phyloP scores from a whole-genome alignment of 495 filamentous ascomycete species.

The Podospora comata region DNA sequence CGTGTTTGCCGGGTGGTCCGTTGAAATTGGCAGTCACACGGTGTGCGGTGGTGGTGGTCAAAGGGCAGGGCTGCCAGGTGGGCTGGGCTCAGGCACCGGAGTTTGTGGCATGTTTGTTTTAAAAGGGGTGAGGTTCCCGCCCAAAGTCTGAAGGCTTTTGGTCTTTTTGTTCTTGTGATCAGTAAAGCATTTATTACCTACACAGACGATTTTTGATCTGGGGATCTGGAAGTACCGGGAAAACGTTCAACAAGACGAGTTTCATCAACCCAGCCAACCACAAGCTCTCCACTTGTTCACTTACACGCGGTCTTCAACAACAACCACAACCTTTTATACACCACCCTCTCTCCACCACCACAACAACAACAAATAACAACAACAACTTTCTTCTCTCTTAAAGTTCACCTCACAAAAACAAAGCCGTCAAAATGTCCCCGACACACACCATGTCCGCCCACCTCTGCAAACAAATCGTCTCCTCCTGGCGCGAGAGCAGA shows the following conservation, averaged over 20 bases:
- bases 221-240: not conserved
- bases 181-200: not conserved
- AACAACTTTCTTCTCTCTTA: not conserved
- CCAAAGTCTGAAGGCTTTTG: not conserved
- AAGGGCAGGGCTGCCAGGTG: not conserved
- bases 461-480: constrained; percentile 50
- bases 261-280: not conserved
- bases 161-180: not conserved
- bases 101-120: not conserved
- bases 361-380: not conserved
- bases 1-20: constrained; percentile 1
- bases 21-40: not conserved
- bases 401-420: not conserved
- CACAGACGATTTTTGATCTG: not conserved
- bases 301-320: constrained; percentile 7
- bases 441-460: constrained; percentile 54
- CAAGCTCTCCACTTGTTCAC: not conserved
- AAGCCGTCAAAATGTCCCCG: constrained; percentile 41
- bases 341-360: no score
- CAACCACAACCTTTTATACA: not conserved
- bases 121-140: not conserved
- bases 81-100: not conserved
- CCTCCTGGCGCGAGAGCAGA: constrained; percentile 43
- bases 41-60: not conserved
- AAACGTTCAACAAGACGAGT: no score